A percentile compares a stretch with the other conserved stretches of the same genome.
These are phyloP conservation scores for Cryptococcus sp. DNA, from an alignment of 1,284 basidiomycete species.

Conservation along the genomic window DNA sequence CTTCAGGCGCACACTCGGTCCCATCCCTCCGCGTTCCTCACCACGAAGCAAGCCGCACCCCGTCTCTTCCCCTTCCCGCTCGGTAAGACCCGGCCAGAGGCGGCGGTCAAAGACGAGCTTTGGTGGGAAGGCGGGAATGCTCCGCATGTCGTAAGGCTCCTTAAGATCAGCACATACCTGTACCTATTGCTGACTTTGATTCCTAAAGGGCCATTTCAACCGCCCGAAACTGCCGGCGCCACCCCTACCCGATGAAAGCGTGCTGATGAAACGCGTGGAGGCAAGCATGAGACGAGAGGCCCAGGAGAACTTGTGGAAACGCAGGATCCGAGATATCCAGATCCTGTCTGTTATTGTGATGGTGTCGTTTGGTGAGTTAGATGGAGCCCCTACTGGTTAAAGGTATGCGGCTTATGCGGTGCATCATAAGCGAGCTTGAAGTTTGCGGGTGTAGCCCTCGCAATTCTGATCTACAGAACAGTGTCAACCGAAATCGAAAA, in stretches of 20 bases:
- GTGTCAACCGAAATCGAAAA: conserved; percentile 30
- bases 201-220: conserved; percentile 39
- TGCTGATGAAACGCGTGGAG: conserved; percentile 25
- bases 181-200: not conserved
- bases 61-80: conserved; percentile 39
- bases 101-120: conserved; percentile 35
- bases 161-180: not conserved
- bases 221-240: conserved; percentile 25
- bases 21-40: conserved; percentile 39
- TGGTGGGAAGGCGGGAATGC: conserved; percentile 46
- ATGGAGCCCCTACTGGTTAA: not conserved
- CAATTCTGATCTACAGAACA: conserved; percentile 31
- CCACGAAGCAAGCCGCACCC: conserved; percentile 35
- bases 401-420: no score
- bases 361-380: conserved; percentile 29
- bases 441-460: conserved; percentile 25
- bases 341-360: conserved; percentile 30
- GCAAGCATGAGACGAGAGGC: conserved; percentile 31
- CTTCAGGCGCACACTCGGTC: conserved; percentile 33
- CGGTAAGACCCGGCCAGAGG: conserved; percentile 34
- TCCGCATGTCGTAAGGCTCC: conserved; percentile 36
- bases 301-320: conserved; percentile 34
- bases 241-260: conserved; percentile 17
- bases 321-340: conserved; percentile 32
- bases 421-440: conserved; percentile 24